These are phyloP conservation scores for Phialophora tarda DNA, from an alignment of 2,329 filamentous ascomycete species.

Conservation along the genomic window DNA sequence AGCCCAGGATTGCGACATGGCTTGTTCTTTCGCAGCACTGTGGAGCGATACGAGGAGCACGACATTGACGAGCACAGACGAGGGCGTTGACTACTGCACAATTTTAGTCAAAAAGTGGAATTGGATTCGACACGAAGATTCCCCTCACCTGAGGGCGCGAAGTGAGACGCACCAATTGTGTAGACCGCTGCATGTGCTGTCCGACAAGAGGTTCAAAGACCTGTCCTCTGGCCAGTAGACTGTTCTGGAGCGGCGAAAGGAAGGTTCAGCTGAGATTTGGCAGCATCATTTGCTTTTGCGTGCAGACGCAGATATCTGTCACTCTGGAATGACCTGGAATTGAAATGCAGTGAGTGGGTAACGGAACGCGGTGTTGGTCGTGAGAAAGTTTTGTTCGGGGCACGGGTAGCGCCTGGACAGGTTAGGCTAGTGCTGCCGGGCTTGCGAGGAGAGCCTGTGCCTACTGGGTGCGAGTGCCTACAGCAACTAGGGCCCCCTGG, in stretches of 20 bases:
- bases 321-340: background rate
- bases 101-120: slow-evolving; percentile 18
- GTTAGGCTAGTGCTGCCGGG: slow-evolving; percentile 10
- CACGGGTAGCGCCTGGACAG: background rate
- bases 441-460: background rate
- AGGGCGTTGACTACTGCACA: slow-evolving; percentile 9
- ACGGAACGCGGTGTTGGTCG: background rate
- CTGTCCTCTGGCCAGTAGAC: background rate
- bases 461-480: too few relatives aligned
- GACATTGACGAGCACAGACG: background rate
- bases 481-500: background rate
- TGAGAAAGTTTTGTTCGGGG: slow-evolving; percentile 7
- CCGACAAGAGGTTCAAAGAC: background rate
- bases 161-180: background rate
- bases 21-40: background rate
- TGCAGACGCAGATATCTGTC: background rate
- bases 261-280: slow-evolving; percentile 2
- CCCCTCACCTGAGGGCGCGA: slow-evolving; percentile 15
- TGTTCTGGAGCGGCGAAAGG: background rate
- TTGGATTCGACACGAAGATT: slow-evolving; percentile 1
- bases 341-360: background rate
- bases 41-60: background rate
- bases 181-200: slow-evolving; percentile 13
- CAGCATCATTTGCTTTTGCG: slow-evolving; percentile 2
- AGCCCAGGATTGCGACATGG: background rate